Base-by-base conservation (phyloP, 768 basidiomycete genomes). In the Austroboletus festivus region DNA sequence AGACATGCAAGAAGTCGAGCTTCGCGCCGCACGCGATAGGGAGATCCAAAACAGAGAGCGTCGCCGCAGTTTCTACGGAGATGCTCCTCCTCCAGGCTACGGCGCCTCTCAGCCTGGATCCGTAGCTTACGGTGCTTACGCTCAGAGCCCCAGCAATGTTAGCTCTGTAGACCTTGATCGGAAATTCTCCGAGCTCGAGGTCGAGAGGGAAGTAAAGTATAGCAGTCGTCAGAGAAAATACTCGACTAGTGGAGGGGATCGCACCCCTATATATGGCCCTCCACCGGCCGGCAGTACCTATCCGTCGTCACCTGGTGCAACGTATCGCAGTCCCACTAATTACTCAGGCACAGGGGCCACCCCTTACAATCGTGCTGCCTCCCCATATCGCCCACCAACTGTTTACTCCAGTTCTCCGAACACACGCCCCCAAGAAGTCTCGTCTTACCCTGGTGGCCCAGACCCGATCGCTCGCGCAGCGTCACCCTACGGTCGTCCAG, bases 21-120 rank as follows among this genome's bases (percentile, higher is more conserved):
- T 80, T 23, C 76, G 76, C 42, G 68, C 72, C 23, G 81, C 78
- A 21, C 80, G 82, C 38, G 84, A 82, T 52, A 71, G 73, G 35
- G 83, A 85, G 59, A 69, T 72, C 5, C 71, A 78, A 39, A 61
- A 56, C 15, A 62, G 64, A 44, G 78, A 82, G 58, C 75, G 80
- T 41, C 74, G 81, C 42, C 78, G 74, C 57, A 83, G 81, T 56
- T 76, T 80, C 61, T 71, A 75, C 35, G 71, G 74, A 9, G 58
- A 67, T 30, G 54, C 63, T 7, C 52, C 64, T 35, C 62, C 68
- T 43, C 46, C 57, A 66, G 58, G 58, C 63, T 63, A 61, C 34
- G 54, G 50, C 3, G 3, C 51, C 15, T 28, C 26, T 28, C 35
- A n/a, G n/a, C 53, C 69, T 19, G 63, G 53, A 24, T 50, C 62